A percentile compares a stretch with the other conserved stretches of the same genome.
Conservation (phyloP, 2,329 filamentous ascomycete species). For the Ophiocordyceps camponoti-floridani region DNA sequence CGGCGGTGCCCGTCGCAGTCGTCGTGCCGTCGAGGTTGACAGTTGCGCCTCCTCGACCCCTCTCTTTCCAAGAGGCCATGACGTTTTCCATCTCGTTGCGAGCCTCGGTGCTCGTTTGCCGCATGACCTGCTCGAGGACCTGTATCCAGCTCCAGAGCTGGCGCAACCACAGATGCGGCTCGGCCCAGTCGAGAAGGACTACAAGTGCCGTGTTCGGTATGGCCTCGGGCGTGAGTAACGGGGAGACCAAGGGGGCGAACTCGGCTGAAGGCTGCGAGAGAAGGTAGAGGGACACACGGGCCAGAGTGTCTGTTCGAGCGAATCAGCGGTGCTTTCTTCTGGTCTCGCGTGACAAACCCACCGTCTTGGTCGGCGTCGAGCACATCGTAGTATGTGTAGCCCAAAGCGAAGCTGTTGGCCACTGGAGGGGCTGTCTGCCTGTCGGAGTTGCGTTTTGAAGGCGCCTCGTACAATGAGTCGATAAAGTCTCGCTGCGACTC, state of each 20-base stretch:
- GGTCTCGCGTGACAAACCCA: slow-evolving; percentile 17
- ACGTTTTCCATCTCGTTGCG: slow-evolving; percentile 76
- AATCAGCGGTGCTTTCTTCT: slow-evolving; percentile 6
- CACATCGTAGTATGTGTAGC: slow-evolving; percentile 91
- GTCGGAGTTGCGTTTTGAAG: slow-evolving; percentile 33
- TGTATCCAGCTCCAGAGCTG: slow-evolving; percentile 82
- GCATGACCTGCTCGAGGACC: slow-evolving; percentile 59
- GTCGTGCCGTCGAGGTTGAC: slow-evolving; percentile 43
- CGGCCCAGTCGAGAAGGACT: slow-evolving; percentile 86
- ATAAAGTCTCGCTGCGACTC: slow-evolving; percentile 76
- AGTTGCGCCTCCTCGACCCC: slow-evolving; percentile 46
- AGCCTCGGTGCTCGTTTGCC: slow-evolving; percentile 55
- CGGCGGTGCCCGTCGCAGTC: slow-evolving; percentile 29
- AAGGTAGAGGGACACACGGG: slow-evolving; percentile 75
- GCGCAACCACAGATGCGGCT: slow-evolving; percentile 83
- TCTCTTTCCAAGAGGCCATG: slow-evolving; percentile 63
- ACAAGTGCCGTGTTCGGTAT: slow-evolving; percentile 78
- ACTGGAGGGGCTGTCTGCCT: slow-evolving; percentile 54
- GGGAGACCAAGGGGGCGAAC: slow-evolving; percentile 67
- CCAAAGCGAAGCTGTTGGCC: slow-evolving; percentile 81
- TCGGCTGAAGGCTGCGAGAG: slow-evolving; percentile 70
- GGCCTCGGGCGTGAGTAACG: slow-evolving; percentile 66
- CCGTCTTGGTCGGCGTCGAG: slow-evolving; percentile 87
- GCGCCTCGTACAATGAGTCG: slow-evolving; percentile 39
- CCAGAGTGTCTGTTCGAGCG: slow-evolving; percentile 56